A percentile compares a stretch with the other conserved stretches of the same genome.
phyloP scores from a whole-genome alignment of 2,329 filamentous ascomycete genomes.

The Cladobotryum mycophilum region DNA sequence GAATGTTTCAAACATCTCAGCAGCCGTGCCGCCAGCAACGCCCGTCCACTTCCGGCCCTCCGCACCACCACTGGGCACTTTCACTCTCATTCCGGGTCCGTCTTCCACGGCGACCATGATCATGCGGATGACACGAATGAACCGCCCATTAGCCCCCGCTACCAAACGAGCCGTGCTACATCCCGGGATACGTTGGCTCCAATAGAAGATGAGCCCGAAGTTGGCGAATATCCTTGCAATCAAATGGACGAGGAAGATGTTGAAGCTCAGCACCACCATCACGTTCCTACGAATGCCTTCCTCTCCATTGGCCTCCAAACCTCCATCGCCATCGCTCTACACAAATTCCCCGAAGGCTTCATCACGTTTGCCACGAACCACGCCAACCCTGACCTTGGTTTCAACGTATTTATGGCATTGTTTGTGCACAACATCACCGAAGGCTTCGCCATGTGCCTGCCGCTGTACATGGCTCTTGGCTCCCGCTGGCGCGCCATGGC shows the following conservation, averaged over 20 bases:
- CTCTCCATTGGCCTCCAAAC: slow-evolving; percentile 94
- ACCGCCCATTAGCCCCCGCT: slow-evolving; percentile 25
- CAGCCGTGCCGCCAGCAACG: slow-evolving; percentile 27
- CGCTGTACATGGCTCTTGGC: slow-evolving; percentile 83
- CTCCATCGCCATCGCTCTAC: slow-evolving; percentile 86
- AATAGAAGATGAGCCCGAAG: slow-evolving; percentile 17
- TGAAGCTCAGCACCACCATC: slow-evolving; percentile 72
- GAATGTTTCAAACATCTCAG: slow-evolving; percentile 57
- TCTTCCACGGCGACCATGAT: slow-evolving; percentile 21
- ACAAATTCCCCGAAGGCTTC: slow-evolving; percentile 85
- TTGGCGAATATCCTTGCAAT: slow-evolving; percentile 19
- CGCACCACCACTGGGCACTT: slow-evolving; percentile 37
- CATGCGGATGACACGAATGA: slow-evolving; percentile 22
- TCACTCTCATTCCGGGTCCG: slow-evolving; percentile 19
- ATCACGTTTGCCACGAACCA: slow-evolving; percentile 98
- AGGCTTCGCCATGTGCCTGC: slow-evolving; percentile 88
- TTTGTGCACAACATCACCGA: slow-evolving; percentile 99
- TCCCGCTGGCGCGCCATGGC: slow-evolving; percentile 76
- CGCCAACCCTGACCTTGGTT: slow-evolving; percentile 79
- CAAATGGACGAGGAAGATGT: slow-evolving; percentile 34
- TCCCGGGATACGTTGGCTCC: slow-evolving; percentile 31
- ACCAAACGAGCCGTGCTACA: slow-evolving; percentile 32
- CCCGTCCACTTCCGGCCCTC: slow-evolving; percentile 32
- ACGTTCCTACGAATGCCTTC: slow-evolving; percentile 91
- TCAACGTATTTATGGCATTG: slow-evolving; percentile 89